Base-by-base conservation (phyloP, 1,139 yeast species). In the Taphrina flavorubra region DNA sequence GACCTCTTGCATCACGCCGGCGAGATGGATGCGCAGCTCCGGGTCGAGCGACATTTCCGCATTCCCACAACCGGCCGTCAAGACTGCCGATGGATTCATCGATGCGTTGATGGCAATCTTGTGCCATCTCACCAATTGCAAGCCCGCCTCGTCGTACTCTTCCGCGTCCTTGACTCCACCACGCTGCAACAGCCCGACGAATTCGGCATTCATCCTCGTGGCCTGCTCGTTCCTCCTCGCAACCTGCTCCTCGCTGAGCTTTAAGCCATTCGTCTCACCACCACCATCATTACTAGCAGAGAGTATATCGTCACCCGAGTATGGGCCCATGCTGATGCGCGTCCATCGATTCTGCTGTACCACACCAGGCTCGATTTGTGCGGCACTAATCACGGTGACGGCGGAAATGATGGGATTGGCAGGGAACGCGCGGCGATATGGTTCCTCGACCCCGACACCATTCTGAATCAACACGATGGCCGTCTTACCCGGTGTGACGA, bases 381-480 rank as follows among this genome's bases (percentile, higher is more conserved):
- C 68, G 13, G 68, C 68, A 49, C 63, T 57, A n/a, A 58, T 65
- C 64, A 65, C 58, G 1, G 68, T 65, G 36, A 65, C 68, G 47
- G 68, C 63, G 39, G 63, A 57, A 10, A 65, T 31, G 58, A 87
- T 82, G 13, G 84, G 77, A 60, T 84, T 83, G 0, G 79, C 76
- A 7, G 94, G 94, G 74, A 82, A 88, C 64, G 81, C 80, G 68
- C 81, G 79, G 58, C 85, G 80, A 74, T 86, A 82, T 0, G 89
- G 85, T 69, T 79, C 80, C 75, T 89, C 95, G 71, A 88, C 87
- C 46, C 86, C 90, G 70, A 87, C 80, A 2, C 96, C 96, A 74
- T 89, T 89, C 77, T 89, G 94, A 63, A 88, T 76, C 71, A 89
- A 81, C 1, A 89, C 85, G 68, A 89, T 84, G 0, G 83, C 80